Conservation (phyloP, 345 rosid genomes). For the Hibiscus trionum region DNA sequence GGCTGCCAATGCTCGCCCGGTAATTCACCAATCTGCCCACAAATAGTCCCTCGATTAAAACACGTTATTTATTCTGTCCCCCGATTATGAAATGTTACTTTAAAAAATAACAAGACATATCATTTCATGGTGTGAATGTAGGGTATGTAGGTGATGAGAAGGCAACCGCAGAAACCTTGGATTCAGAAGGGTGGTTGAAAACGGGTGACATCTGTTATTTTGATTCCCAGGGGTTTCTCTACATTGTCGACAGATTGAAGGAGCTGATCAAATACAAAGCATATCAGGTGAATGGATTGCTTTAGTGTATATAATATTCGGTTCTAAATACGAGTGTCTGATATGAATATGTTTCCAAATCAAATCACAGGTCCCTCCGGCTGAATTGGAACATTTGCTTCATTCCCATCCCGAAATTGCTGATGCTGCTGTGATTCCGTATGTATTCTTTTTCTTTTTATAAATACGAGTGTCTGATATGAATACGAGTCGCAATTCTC, state of each 20-base stretch:
- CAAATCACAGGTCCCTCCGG: constrained; percentile 73
- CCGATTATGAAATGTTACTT: no score
- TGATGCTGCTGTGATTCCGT: constrained; percentile 94
- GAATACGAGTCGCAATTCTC: no score
- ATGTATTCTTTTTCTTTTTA: not conserved
- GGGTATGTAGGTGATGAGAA: constrained; percentile 78
- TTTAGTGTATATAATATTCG: not conserved
- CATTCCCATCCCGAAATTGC: constrained; percentile 61
- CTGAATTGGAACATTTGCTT: constrained; percentile 77
- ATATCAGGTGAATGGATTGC: constrained; percentile 51
- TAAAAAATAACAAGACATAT: no score
- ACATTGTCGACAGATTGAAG: constrained; percentile 71
- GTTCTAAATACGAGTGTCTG: not conserved
- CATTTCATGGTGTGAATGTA: constrained; percentile 20
- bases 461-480: no score
- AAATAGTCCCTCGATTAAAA: no score
- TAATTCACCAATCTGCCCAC: no score
- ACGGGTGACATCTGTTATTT: constrained; percentile 90
- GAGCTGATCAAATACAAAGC: constrained; percentile 94
- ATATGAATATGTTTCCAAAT: not conserved
- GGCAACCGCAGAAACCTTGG: constrained; percentile 79
- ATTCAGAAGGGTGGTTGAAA: constrained; percentile 82
- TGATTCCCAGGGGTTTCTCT: constrained; percentile 22
- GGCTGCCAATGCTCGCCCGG: no score
- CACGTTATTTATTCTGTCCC: no score